Conservation (phyloP, 2,329 filamentous ascomycete species). For the Zymoseptoria crescenta region DNA sequence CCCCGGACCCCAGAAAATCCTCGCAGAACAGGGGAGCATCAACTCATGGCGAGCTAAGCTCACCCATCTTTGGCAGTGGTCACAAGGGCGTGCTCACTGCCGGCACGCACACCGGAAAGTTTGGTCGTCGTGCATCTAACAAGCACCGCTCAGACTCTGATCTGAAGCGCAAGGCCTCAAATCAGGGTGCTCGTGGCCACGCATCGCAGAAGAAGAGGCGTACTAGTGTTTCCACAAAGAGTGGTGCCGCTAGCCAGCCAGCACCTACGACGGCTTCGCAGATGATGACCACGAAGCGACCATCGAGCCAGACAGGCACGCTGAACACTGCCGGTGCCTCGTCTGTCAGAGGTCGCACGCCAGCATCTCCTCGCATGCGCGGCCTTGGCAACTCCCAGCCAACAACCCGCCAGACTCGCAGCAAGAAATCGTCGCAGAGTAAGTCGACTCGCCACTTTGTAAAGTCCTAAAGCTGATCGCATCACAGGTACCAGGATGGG, state of each 20-base stretch:
- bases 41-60: slow-evolving; percentile 9
- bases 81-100: background rate
- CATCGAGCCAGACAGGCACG: slow-evolving; percentile 1
- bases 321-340: slow-evolving; percentile 7
- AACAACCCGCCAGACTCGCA: slow-evolving; percentile 5
- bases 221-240: background rate
- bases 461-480: slow-evolving; percentile 1
- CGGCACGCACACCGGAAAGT: background rate
- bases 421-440: slow-evolving; percentile 16
- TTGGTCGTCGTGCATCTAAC: background rate
- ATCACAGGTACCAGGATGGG: slow-evolving; percentile 15
- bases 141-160: background rate
- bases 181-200: slow-evolving; percentile 12
- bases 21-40: background rate
- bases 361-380: background rate
- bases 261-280: background rate
- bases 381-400: background rate
- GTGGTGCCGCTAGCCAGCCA: background rate
- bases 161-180: slow-evolving; percentile 19
- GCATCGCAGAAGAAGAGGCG: slow-evolving; percentile 14
- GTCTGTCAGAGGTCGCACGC: background rate
- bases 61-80: slow-evolving; percentile 16
- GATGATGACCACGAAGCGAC: background rate
- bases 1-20: slow-evolving; percentile 7
- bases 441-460: background rate